phyloP scores from a whole-genome alignment of 805 yeast genomes.

The Candida silvatica region DNA sequence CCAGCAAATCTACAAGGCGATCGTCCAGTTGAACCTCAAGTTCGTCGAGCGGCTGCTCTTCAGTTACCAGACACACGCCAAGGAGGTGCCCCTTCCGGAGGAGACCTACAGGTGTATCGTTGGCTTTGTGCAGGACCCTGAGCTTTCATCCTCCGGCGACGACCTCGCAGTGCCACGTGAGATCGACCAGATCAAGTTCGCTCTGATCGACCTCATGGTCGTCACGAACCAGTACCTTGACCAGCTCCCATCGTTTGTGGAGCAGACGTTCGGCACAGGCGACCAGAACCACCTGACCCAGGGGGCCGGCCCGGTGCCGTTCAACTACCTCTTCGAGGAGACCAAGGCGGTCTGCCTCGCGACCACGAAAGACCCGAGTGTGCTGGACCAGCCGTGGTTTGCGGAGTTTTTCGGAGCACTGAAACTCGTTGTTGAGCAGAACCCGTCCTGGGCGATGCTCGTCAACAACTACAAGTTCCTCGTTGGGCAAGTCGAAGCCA shows the following conservation, averaged over 20 bases:
- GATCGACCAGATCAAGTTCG: constrained; percentile 4
- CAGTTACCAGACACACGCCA: not conserved
- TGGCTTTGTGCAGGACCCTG: not conserved
- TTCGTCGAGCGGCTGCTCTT: constrained; percentile 1
- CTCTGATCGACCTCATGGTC: constrained; percentile 4
- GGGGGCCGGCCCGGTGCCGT: constrained; percentile 9
- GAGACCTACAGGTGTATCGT: not conserved
- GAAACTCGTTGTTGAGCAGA: constrained; percentile 4
- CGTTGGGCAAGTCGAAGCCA: constrained; percentile 9
- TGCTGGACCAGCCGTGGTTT: constrained; percentile 9
- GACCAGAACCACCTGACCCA: not conserved
- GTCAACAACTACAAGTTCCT: constrained; percentile 13
- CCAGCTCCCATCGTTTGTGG: not conserved
- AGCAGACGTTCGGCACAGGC: not conserved
- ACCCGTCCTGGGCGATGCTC: constrained; percentile 6
- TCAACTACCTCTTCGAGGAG: constrained; percentile 10
- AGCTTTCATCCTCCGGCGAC: not conserved
- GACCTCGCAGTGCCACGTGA: constrained; percentile 1
- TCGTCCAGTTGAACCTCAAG: constrained; percentile 1
- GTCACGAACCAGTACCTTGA: not conserved
- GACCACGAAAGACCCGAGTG: constrained; percentile 2
- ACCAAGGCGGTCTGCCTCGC: constrained; percentile 13
- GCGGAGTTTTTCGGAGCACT: constrained; percentile 5
- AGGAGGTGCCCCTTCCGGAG: not conserved
- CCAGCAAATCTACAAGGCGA: not conserved